Conservation (phyloP, 2,329 filamentous ascomycete species). For the Ceratocystis smalleyi region DNA sequence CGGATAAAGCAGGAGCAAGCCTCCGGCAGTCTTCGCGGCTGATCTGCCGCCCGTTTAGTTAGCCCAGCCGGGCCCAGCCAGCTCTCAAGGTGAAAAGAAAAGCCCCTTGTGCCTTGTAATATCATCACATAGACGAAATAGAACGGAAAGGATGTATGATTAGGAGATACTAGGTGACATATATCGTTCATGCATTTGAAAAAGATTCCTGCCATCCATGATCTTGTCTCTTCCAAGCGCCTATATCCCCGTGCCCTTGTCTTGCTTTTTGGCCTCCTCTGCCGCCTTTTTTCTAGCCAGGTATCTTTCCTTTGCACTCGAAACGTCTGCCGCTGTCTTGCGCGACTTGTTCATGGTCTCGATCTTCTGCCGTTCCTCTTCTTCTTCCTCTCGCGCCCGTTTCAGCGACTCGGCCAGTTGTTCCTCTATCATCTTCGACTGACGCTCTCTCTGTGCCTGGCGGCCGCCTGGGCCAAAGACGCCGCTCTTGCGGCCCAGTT, state of each 20-base stretch:
- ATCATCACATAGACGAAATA: conserved; percentile 4
- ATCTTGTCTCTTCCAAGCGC: background rate
- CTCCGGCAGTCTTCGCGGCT: conserved; percentile 19
- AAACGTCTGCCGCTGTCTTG: conserved; percentile 64
- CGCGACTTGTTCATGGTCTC: conserved; percentile 56
- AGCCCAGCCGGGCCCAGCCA: background rate
- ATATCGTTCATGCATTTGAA: background rate
- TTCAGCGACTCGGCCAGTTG: conserved; percentile 62
- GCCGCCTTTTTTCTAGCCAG: conserved; percentile 60
- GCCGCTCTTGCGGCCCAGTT: conserved; percentile 25
- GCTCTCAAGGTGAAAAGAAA: background rate
- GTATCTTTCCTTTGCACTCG: conserved; percentile 64
- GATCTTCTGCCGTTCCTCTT: conserved; percentile 44
- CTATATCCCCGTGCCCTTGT: background rate
- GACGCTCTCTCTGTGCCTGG: conserved; percentile 56
- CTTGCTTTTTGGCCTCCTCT: conserved; percentile 47
- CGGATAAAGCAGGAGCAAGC: conserved; percentile 44
- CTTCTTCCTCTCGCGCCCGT: conserved; percentile 50
- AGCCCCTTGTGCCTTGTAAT: background rate
- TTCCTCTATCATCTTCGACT: conserved; percentile 63
- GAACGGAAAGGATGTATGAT: conserved; percentile 5
- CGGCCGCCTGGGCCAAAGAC: conserved; percentile 22
- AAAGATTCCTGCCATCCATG: background rate
- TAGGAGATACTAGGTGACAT: background rate
- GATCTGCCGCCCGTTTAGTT: background rate